Evolutionary conservation across 805 yeast genomes (phyloP), one percentile per base, ranked within the genome.

Genomic region (Ogataea corticis): DNA sequence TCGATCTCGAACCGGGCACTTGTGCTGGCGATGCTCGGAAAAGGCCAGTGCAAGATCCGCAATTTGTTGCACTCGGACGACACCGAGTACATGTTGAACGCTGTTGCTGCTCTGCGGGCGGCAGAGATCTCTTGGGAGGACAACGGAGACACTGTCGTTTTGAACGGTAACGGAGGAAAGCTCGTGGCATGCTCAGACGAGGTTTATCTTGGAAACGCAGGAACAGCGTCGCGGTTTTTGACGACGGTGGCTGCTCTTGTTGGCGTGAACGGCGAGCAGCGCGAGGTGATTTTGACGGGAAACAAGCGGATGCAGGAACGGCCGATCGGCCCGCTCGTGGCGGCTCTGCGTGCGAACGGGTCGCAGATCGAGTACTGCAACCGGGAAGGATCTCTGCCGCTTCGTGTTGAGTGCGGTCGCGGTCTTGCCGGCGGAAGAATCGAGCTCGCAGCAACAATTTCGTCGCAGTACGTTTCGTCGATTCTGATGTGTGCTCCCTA

Each of bases 401-500:
- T 94, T 58, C 75, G 77, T 41, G 80, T 91, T 33, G 59, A 73
- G 45, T 82, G 95, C 33, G 87, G 87, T 15, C 69, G 73, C 18
- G 85, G 87, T 10, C 77, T 92, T 54, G 74, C 77, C 53, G 99
- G 99, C 62, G 99, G 99, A 17, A 73, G 87, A 53, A 89, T 94
- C 52, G 97, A 91, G 67, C 75, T 94, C 38, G 92, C 92, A 33
- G 99, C 99, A 17, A 91, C 98, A 4, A 87, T 94, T 36, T 91
- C 98, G 1, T 94, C 98, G 12, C 99, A 94, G 67, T 94, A 94
- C 59, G 99, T 94, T 37, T 91, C 98, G 1, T 92, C 98, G 0
- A 77, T 94, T 45, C 77, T 94, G 60, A 90, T 94, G 96, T 87
- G 96, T 68, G 98, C 99, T 30, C 99, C 99, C 39, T 94, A 91